phyloP scores from a whole-genome alignment of 1,139 yeast genomes.

The Diutina catenulata region DNA sequence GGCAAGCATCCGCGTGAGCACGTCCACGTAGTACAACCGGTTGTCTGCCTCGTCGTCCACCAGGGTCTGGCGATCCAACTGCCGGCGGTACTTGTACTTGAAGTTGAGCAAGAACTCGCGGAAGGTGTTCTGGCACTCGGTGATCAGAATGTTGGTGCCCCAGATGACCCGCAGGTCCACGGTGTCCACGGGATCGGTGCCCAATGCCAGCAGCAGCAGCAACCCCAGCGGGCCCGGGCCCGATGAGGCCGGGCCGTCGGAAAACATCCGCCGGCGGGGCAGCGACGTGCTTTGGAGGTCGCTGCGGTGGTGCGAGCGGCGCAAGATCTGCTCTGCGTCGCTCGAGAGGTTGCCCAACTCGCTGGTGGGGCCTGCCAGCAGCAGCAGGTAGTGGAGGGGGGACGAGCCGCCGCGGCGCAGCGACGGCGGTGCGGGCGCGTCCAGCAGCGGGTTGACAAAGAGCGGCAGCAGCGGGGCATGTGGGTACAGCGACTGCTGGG shows the following conservation, averaged over 20 bases:
- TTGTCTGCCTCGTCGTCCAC: constrained; percentile 47
- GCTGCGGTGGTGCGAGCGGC: neutral
- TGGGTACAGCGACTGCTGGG: neutral
- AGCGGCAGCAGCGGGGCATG: constrained; percentile 4
- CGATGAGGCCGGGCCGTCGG: neutral
- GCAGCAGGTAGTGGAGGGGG: neutral
- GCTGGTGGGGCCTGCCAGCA: neutral
- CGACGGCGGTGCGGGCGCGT: neutral
- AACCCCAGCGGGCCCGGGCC: neutral
- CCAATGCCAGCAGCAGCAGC: constrained; percentile 14
- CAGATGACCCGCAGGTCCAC: constrained; percentile 87
- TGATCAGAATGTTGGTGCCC: constrained; percentile 96
- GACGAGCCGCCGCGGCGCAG: constrained; percentile 1
- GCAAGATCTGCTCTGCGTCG: neutral
- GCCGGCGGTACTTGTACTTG: constrained; percentile 64
- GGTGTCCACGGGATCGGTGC: constrained; percentile 23
- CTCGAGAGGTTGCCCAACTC: neutral
- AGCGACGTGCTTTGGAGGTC: constrained; percentile 1
- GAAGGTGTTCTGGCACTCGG: constrained; percentile 71
- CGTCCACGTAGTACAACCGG: constrained; percentile 60
- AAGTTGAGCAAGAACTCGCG: constrained; percentile 76
- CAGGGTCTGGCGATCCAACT: constrained; percentile 29
- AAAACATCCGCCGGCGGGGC: constrained; percentile 5
- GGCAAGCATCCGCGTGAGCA: constrained; percentile 62
- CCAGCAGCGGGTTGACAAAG: constrained; percentile 1